Base-by-base conservation (phyloP, 805 yeast genomes). In the Ogataea pini region DNA sequence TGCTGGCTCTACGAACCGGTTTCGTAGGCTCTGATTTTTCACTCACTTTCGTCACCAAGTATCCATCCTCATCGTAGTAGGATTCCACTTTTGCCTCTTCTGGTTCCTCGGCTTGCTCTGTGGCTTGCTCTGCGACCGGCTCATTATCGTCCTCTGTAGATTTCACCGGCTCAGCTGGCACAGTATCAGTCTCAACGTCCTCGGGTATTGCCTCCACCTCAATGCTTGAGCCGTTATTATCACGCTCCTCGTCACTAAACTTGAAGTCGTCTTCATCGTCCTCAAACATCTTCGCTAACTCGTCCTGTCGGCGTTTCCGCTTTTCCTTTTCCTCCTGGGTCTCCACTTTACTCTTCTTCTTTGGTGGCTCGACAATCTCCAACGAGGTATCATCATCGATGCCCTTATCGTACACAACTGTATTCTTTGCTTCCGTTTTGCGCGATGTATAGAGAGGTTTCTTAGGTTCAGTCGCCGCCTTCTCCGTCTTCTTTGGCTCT, bases 11-110 rank as follows among this genome's bases (percentile, higher is more conserved):
- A 28, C 42, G 33, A 10, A 52, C 20, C 3, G 55, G 42, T 14
- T 47, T 31, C 7, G 46, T 19, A 8, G 47, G 34, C 22, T 47
- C 43, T 4, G 53, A 37, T 18, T 43, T 38, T 12, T 38, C 36
- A 8, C 42, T 47, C 16, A 49, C 48, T 18, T 50, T 57, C 1
- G 61, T 58, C 3, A 62, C 62, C 17, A 65, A 43, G 28, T 58
- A 65, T 4, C 70, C 70, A 32, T 66, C 69, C 12, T 61, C 63
- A 42, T 66, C 69, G 17, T 55, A 55, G 17, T 56, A 62, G 1
- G 63, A 57, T 40, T 58, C 65, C 17, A 51, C 49, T 4, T 54
- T 18, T 4, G 60, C 48, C 13, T 40, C 55, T 16, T 50, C 52
- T 10, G 37, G 4, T 31, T 12, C n/a, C 9, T 40, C 55, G n/a